phyloP scores from a whole-genome alignment of 257 asterid genomes.

The Verbena officinalis region DNA sequence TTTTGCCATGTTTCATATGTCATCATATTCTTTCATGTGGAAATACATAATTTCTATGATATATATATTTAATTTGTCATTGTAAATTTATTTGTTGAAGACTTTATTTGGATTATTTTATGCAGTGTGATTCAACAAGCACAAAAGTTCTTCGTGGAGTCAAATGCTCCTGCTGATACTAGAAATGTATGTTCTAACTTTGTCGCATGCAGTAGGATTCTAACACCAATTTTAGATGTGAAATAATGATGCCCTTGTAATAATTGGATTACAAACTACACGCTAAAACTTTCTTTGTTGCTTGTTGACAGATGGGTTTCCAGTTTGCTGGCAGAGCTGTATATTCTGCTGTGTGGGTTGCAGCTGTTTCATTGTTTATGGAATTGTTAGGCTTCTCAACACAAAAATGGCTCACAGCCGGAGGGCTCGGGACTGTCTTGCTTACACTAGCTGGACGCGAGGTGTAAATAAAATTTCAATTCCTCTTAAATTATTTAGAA shows the following conservation, averaged over 20 bases:
- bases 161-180: constrained; percentile 65
- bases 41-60: not conserved
- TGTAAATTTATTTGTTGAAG: constrained; percentile 16
- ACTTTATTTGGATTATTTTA: constrained; percentile 28
- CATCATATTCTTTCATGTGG: constrained; percentile 3
- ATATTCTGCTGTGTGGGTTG: constrained; percentile 95
- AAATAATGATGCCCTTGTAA: not conserved
- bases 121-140: constrained; percentile 89
- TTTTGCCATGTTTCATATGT: constrained; percentile 4
- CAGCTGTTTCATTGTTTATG: constrained; percentile 93
- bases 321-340: constrained; percentile 94
- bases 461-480: constrained; percentile 43
- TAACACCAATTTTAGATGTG: constrained; percentile 6
- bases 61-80: not conserved
- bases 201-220: constrained; percentile 18
- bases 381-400: constrained; percentile 98
- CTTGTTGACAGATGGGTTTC: constrained; percentile 84
- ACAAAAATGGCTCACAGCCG: constrained; percentile 97
- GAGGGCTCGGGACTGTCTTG: constrained; percentile 98
- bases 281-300: constrained; percentile 23
- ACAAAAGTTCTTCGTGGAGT: constrained; percentile 84
- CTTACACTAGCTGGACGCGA: constrained; percentile 99
- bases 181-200: constrained; percentile 69
- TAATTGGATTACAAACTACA: constrained; percentile 18
- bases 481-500: constrained; percentile 1